Evolutionary conservation across 1,139 yeast genomes (phyloP).

Genomic region (Diutina scorzettiae): DNA sequence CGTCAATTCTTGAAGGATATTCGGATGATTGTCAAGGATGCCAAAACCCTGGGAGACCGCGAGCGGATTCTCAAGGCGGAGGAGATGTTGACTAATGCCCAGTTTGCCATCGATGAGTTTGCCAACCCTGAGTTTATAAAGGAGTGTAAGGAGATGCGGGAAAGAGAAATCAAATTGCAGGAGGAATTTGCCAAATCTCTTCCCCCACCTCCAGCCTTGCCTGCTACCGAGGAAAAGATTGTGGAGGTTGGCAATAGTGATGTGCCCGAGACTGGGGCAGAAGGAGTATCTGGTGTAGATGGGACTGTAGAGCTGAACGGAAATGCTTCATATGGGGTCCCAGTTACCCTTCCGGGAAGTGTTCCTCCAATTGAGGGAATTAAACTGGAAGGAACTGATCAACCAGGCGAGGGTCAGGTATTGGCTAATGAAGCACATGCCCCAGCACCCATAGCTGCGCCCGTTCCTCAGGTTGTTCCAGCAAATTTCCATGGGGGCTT

Average conservation of each 20-base stretch:
- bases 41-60: constrained; percentile 64
- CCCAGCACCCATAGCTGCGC: too few species aligned
- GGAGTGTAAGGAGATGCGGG: constrained; percentile 66
- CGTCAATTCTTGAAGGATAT: constrained; percentile 79
- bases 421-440: too few species aligned
- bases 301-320: neutral
- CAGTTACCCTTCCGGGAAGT: too few species aligned
- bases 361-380: too few species aligned
- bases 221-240: constrained; percentile 22
- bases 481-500: too few species aligned
- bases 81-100: constrained; percentile 94
- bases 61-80: constrained; percentile 82
- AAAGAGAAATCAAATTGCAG: constrained; percentile 52
- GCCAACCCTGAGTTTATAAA: constrained; percentile 58
- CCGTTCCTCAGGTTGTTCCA: too few species aligned
- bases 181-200: constrained; percentile 17
- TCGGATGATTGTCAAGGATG: constrained; percentile 72
- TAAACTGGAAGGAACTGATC: too few species aligned
- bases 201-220: neutral
- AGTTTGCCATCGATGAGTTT: constrained; percentile 88
- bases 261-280: neutral
- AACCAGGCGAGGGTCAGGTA: too few species aligned
- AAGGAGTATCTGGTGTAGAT: neutral
- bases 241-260: constrained; percentile 7
- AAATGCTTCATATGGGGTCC: too few species aligned